phyloP scores from a whole-genome alignment of 2,329 filamentous ascomycete species.

The Graphilbum ipis-grandicollis region DNA sequence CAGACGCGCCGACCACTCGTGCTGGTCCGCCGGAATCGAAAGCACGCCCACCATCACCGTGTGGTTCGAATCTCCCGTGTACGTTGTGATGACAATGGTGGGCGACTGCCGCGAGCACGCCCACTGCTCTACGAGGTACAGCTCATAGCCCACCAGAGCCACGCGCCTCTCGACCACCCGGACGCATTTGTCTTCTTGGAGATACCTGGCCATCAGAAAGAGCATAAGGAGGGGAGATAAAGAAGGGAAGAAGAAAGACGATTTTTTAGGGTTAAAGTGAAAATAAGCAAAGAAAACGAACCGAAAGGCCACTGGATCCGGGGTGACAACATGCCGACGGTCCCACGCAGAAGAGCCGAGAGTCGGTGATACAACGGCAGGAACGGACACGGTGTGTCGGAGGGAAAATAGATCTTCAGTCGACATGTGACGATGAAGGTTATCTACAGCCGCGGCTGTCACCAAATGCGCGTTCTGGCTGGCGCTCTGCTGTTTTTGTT shows the following conservation, averaged over 20 bases:
- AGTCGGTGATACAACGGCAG: not conserved
- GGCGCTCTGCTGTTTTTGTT: no score
- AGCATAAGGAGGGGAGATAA: not conserved
- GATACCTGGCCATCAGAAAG: constrained; percentile 36
- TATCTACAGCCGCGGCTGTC: no score
- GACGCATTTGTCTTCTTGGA: constrained; percentile 71
- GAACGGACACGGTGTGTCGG: not conserved
- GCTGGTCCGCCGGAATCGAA: constrained; percentile 65
- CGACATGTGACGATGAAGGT: no score
- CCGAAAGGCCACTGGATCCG: constrained; percentile 40
- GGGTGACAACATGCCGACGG: constrained; percentile 34
- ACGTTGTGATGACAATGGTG: constrained; percentile 82
- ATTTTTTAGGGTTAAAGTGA: no score
- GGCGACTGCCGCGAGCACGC: constrained; percentile 81
- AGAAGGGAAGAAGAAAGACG: not conserved
- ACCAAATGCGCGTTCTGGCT: no score
- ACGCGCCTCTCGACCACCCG: constrained; percentile 55
- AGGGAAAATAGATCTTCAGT: not conserved
- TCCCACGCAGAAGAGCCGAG: constrained; percentile 5
- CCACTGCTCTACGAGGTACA: constrained; percentile 96
- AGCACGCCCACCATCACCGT: constrained; percentile 66
- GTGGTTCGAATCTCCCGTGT: constrained; percentile 72
- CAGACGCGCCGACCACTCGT: constrained; percentile 60
- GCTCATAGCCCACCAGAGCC: constrained; percentile 66
- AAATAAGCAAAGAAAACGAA: no score